Evolutionary conservation across 1,139 yeast species (phyloP), one percentile per base, ranked within the genome.

Genomic region (Hemisphaericaspora xylanilytica): DNA sequence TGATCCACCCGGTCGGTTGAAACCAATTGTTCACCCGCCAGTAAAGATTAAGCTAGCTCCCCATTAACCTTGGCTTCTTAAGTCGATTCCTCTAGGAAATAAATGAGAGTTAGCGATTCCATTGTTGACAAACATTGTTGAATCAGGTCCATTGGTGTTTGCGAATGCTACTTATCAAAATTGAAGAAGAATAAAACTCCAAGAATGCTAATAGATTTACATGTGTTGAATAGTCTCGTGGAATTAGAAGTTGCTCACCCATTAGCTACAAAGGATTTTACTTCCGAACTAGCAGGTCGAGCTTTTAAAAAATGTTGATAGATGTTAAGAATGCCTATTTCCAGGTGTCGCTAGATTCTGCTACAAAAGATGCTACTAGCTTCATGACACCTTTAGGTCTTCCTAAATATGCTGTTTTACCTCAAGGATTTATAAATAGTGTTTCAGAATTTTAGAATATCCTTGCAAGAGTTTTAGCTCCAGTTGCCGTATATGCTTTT

Each of bases 291-390:
- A 5, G 17, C 28, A 8, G 34, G 34, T 14, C 8, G 34, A 7
- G 28, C 28, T 7, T 32, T 22, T n/a, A 32, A 32, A 10, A 32
- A 27, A 2, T n/a, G n/a, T 24, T 22, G 3, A 32, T 32, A 14
- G 34, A 32, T 22, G 34, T 32, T 3, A 32, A 32, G 21, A 32
- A 32, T 22, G 28, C 34, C 5, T 32, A 32, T 15, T 32, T 32
- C 15, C 27, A 32, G 13, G 17, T 32, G 5, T 28, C 20, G 3
- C 13, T 32, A 3, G 34, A 32, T 32, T 28, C 34, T 2, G 9
- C 2, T 9, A 22, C 34, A 4, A 32, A 17, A 22, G 34, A 32
- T 32, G 34, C 15, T 3, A 32, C 27, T 8, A 24, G 34, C 13
- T 22, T 32, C 21, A 13, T 32, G 27, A 21, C 34, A 5, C 34